Conservation (phyloP, 2,329 filamentous ascomycete genomes). For the Botrytis aclada region DNA sequence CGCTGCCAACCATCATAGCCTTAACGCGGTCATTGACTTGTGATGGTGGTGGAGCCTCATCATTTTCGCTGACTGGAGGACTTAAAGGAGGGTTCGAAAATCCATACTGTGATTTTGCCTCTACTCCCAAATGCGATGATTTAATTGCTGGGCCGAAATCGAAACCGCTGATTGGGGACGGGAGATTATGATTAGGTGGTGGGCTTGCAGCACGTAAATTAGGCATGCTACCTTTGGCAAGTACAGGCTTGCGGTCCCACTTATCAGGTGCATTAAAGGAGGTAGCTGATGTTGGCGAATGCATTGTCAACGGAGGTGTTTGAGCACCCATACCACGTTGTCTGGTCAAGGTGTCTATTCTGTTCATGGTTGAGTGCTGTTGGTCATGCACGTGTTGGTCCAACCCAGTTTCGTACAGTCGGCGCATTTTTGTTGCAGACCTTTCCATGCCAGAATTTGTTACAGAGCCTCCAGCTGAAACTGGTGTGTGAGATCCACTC, state of each 20-base stretch:
- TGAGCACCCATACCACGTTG: conserved; percentile 45
- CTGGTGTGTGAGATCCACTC: conserved; percentile 49
- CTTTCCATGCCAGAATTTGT: conserved; percentile 54
- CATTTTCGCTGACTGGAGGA: conserved; percentile 68
- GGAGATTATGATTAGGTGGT: conserved; percentile 39
- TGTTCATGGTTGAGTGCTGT: conserved; percentile 70
- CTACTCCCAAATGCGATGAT: conserved; percentile 36
- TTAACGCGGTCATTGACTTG: conserved; percentile 77
- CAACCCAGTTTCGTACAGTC: conserved; percentile 80
- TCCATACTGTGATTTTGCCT: conserved; percentile 37
- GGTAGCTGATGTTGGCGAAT: conserved; percentile 35
- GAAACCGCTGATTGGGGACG: conserved; percentile 41
- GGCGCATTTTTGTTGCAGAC: conserved; percentile 64
- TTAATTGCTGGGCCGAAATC: conserved; percentile 38
- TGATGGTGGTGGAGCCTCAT: conserved; percentile 65
- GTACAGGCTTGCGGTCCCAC: conserved; percentile 48
- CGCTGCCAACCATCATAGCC: conserved; percentile 65
- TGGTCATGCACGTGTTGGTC: conserved; percentile 78
- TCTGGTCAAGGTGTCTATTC: conserved; percentile 74
- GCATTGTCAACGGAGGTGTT: conserved; percentile 30
- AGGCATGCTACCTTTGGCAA: conserved; percentile 62
- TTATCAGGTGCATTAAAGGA: conserved; percentile 45
- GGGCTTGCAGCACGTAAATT: conserved; percentile 60
- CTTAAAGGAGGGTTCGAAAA: conserved; percentile 57
- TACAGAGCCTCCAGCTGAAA: conserved; percentile 40